Conservation (phyloP, 2,329 filamentous ascomycete species). For the Trichoderma sp. region DNA sequence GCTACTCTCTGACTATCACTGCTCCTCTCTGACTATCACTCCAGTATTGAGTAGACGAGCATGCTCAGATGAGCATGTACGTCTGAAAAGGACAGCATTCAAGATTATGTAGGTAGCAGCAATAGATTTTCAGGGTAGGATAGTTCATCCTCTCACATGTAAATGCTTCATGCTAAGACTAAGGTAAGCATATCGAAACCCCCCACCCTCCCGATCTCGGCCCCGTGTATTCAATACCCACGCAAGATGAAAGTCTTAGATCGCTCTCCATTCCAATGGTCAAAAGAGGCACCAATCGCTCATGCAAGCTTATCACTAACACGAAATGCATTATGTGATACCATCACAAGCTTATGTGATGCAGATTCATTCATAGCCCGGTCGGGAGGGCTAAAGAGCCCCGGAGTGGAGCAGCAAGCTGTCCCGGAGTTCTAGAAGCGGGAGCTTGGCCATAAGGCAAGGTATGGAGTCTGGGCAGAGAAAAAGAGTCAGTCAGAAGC, state of each 20-base stretch:
- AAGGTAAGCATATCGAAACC: neutral
- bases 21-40: too few relatives aligned
- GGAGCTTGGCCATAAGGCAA: neutral
- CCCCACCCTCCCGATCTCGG: constrained; percentile 7
- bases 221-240: neutral
- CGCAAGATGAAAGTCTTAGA: too few relatives aligned
- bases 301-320: neutral
- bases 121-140: too few relatives aligned
- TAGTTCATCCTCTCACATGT: too few relatives aligned
- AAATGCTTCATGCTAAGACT: too few relatives aligned
- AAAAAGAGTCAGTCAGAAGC: constrained; percentile 8
- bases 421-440: neutral
- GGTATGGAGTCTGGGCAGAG: neutral
- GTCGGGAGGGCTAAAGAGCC: constrained; percentile 16
- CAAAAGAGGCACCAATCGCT: neutral
- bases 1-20: too few relatives aligned
- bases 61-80: too few relatives aligned
- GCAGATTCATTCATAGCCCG: neutral
- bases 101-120: too few relatives aligned
- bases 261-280: neutral
- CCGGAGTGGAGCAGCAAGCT: constrained; percentile 4
- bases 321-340: neutral
- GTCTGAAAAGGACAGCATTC: too few relatives aligned
- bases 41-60: too few relatives aligned
- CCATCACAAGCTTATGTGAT: constrained; percentile 3